Conservation (phyloP, 2,329 filamentous ascomycete species). For the Chaetomiaceae sp. region DNA sequence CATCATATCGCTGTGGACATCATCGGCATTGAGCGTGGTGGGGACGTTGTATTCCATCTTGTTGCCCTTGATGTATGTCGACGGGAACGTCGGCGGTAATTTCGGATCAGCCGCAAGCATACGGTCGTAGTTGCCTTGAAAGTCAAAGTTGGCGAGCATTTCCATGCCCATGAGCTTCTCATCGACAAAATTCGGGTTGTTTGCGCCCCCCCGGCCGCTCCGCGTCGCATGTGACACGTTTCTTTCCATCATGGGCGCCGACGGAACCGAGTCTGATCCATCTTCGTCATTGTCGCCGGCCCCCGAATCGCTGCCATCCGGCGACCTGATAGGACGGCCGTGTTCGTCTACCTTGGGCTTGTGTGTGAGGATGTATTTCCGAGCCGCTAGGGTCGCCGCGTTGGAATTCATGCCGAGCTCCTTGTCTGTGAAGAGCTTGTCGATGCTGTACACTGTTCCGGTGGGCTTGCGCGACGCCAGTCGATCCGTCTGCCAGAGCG, state of each 20-base stretch:
- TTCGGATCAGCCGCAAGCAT: constrained; percentile 54
- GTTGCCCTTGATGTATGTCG: constrained; percentile 55
- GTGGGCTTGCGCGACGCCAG: constrained; percentile 52
- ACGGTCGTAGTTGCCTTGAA: constrained; percentile 55
- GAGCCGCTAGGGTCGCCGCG: constrained; percentile 56
- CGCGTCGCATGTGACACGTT: constrained; percentile 61
- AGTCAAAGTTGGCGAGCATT: constrained; percentile 55
- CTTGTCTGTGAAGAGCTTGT: constrained; percentile 68
- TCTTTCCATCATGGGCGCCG: constrained; percentile 58
- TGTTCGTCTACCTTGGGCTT: constrained; percentile 46
- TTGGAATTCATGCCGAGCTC: constrained; percentile 65
- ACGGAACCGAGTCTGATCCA: constrained; percentile 43
- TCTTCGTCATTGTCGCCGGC: constrained; percentile 49
- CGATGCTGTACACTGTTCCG: constrained; percentile 60
- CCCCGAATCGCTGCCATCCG: constrained; percentile 51
- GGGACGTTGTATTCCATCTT: constrained; percentile 55
- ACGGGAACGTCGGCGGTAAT: constrained; percentile 53
- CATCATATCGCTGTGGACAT: constrained; percentile 51
- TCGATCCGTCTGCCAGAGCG: constrained; percentile 60
- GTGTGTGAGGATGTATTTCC: constrained; percentile 58
- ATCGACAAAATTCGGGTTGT: constrained; percentile 52
- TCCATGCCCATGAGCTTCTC: constrained; percentile 58
- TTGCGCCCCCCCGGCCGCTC: constrained; percentile 53
- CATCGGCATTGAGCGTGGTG: constrained; percentile 46
- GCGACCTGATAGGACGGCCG: constrained; percentile 46